Evolutionary conservation across 352 stramenopile species (phyloP).

Genomic region (Phytophthora parvispora): DNA sequence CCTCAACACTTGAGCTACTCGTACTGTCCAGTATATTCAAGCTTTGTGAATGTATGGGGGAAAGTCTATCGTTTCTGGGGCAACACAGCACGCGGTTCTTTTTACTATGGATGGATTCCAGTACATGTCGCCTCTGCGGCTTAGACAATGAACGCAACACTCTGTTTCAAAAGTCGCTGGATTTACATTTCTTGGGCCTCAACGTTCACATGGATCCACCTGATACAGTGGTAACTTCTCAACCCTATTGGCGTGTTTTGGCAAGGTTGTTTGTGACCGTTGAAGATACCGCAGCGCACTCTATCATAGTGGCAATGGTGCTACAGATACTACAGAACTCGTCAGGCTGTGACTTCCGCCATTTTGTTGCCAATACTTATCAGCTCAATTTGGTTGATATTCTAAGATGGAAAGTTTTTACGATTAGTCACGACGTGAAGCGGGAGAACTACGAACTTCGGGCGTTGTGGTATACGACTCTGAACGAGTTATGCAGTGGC

Average conservation of each 20-base stretch:
- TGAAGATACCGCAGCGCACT: not conserved
- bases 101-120: constrained; percentile 17
- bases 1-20: constrained; percentile 3
- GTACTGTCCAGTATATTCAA: constrained; percentile 7
- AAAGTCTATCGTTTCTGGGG: not conserved
- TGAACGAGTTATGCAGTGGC: constrained; percentile 17
- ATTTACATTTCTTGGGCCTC: not conserved
- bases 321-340: constrained; percentile 7
- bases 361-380: constrained; percentile 1
- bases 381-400: constrained; percentile 23
- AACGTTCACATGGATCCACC: not conserved
- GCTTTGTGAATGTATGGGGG: not conserved
- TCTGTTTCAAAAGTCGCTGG: constrained; percentile 1
- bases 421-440: not conserved
- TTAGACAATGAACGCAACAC: not conserved
- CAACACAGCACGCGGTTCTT: not conserved
- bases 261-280: constrained; percentile 9
- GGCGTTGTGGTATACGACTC: constrained; percentile 20
- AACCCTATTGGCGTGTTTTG: constrained; percentile 19
- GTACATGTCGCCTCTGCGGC: not conserved
- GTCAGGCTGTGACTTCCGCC: not conserved
- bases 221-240: not conserved
- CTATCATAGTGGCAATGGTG: constrained; percentile 5
- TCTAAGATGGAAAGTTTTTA: constrained; percentile 16
- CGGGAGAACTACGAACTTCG: not conserved